Base-by-base conservation (phyloP, 225 moss, liverwort and hornwort species). In the Sphagnum contortum region DNA sequence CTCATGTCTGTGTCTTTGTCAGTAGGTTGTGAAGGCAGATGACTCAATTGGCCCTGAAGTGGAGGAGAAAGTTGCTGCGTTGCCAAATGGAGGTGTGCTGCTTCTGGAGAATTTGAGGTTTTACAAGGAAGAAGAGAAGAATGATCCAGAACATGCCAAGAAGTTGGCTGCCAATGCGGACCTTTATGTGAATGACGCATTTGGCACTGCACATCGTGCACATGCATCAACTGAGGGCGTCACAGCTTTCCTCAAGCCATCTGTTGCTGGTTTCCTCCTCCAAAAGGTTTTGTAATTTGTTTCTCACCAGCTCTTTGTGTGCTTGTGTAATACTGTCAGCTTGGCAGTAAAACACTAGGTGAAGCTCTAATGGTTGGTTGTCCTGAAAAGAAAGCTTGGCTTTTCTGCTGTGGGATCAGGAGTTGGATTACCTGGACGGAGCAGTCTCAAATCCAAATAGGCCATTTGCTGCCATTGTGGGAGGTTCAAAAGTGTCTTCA, bases 171-270 rank as follows among this genome's bases (percentile, higher is more conserved):
- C 53, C 9, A 73, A 72, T 5, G 66, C 77, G 7, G 80, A 80
- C 70, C 59, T 55, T 45, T 84, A 76, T 50, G 83, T 84, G 46
- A 84, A 84, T 45, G 83, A 84, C 72, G 83, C 83, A 8, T 84
- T 84, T 55, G 83, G 83, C 49, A 72, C 80, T 4, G 83, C 83
- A 8, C 83, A 84, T 67, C 74, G 83, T 44, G 83, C 83, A n/a
- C 83, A 84, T 67, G 49, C 83, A 12, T 84, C 83, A 4, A 84
- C 83, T 55, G 80, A 79, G 14, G 83, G 83, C 63, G 76, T 84
- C 68, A 79, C 80, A 2, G 6, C 48, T 9, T 84, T 65, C 49
- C 72, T 84, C 4, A 71, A 73, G 14, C 76, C 67, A 67, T 75
- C 57, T 5, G 79, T 63, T 69, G 79, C 83, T 48, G 83, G 83